Base-by-base conservation (phyloP, 257 asterid species). In the Penstemon eatonii region DNA sequence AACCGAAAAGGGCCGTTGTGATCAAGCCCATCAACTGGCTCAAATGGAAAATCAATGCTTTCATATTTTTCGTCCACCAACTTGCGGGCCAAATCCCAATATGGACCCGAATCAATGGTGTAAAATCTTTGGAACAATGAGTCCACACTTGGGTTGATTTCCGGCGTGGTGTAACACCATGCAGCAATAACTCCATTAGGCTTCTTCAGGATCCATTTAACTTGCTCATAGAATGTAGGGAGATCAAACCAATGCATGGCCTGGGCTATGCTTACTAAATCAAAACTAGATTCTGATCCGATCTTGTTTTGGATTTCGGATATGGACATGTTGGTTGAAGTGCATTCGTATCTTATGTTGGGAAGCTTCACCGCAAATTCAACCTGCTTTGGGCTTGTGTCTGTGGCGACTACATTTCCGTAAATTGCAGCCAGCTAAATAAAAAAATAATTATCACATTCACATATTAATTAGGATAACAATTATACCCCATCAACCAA, bases 201-300 rank as follows among this genome's bases (percentile, higher is more conserved):
- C 64, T 83, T 89, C 62, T 84, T 89, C n/a, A 89, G 79, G 4
- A 84, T 58, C 78, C 81, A 76, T 45, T 66, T 85, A 25, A 76
- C 97, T 47, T 81, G 87, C 8, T 82, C 67, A 76, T 84, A 89
- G 79, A 89, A 89, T 19, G 78, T 63, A 3, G 89, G 87, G 50
- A 87, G 93, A 73, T 89, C 88, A 46, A 90, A 83, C 94, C 94
- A 90, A 62, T 90, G 97, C 82, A 90, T 68, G 33, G 97, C 97
- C 63, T 79, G 84, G 44, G 94, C 97, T 49, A 79, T 54, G 68
- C 83, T 75, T 9, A 88, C 85, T 42, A 90, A 39, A 65, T 88
- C 97, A 8, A 83, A 73, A 15, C 85, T 82, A 3, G 85, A 73
- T 12, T 79, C 54, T 3, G 81, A 40, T 37, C 86, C 96, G 5